Conservation (phyloP, 148 eudicot genomes). For the Bassia scoparia region DNA sequence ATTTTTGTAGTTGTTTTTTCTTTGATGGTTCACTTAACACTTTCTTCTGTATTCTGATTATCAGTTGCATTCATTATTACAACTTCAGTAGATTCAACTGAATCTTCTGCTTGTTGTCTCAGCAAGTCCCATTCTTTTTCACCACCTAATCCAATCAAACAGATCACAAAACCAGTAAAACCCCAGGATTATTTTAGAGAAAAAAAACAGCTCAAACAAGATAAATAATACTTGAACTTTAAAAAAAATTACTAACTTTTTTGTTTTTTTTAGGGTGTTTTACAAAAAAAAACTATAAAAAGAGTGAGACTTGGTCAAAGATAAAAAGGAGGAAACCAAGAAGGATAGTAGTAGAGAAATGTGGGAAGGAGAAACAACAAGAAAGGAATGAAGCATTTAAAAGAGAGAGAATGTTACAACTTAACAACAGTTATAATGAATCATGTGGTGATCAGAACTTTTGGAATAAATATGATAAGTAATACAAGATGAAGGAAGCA, state of each 20-base stretch:
- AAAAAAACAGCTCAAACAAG: not conserved
- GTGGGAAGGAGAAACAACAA: constrained; percentile 5
- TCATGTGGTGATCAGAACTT: constrained; percentile 39
- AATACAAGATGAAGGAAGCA: constrained; percentile 14
- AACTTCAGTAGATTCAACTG: constrained; percentile 27
- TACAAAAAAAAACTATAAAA: not conserved
- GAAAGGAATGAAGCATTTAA: constrained; percentile 17
- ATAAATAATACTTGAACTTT: not conserved
- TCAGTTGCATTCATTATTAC: constrained; percentile 10
- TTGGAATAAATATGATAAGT: constrained; percentile 14
- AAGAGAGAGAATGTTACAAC: constrained; percentile 4
- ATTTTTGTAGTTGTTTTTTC: constrained; percentile 39
- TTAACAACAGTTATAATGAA: constrained; percentile 17
- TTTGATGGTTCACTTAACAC: constrained; percentile 25
- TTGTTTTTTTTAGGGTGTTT: not conserved
- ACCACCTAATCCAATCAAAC: constrained; percentile 39
- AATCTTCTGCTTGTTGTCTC: constrained; percentile 28
- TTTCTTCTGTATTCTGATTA: constrained; percentile 27
- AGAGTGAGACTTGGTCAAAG: constrained; percentile 36
- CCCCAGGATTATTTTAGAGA: not conserved
- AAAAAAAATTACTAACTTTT: too few relatives aligned
- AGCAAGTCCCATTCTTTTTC: constrained; percentile 58
- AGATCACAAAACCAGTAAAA: constrained; percentile 22
- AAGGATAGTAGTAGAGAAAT: constrained; percentile 12
- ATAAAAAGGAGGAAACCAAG: constrained; percentile 15